Evolutionary conservation across 140 eudicot genomes (phyloP).

Genomic region (Oenanthe javanica): DNA sequence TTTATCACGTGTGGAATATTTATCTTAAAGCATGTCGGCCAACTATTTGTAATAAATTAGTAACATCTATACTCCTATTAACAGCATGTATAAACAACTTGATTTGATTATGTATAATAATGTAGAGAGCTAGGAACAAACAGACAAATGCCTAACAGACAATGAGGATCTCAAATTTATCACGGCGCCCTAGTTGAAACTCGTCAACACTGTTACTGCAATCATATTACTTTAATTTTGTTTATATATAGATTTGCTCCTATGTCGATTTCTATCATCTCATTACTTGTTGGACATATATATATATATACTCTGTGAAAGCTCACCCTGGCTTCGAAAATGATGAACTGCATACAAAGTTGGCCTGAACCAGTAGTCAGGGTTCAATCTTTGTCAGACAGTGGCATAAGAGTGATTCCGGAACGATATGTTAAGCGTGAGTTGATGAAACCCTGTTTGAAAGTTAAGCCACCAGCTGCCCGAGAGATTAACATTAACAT

Average conservation of each 20-base stretch:
- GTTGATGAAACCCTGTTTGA: constrained; percentile 7
- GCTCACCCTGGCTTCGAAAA: no score
- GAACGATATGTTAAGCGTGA: constrained; percentile 45
- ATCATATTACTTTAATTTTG: neutral
- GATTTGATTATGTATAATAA: no score
- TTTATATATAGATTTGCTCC: neutral
- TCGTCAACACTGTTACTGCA: neutral
- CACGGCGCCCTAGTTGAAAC: neutral
- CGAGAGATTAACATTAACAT: constrained; percentile 12
- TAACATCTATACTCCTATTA: no score
- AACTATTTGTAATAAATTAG: no score
- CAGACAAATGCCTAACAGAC: neutral
- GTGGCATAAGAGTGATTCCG: constrained; percentile 49
- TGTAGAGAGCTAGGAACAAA: no score
- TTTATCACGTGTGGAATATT: no score
- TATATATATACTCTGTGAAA: no score
- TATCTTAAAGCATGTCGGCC: no score
- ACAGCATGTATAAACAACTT: no score
- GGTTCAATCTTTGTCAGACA: constrained; percentile 64
- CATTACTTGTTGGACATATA: no score
- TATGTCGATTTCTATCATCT: neutral
- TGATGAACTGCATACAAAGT: constrained; percentile 26
- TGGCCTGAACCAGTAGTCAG: constrained; percentile 79
- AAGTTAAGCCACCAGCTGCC: neutral
- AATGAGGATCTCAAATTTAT: neutral